phyloP scores from a whole-genome alignment of 139 green algal species.

The Marvania coccoides region DNA sequence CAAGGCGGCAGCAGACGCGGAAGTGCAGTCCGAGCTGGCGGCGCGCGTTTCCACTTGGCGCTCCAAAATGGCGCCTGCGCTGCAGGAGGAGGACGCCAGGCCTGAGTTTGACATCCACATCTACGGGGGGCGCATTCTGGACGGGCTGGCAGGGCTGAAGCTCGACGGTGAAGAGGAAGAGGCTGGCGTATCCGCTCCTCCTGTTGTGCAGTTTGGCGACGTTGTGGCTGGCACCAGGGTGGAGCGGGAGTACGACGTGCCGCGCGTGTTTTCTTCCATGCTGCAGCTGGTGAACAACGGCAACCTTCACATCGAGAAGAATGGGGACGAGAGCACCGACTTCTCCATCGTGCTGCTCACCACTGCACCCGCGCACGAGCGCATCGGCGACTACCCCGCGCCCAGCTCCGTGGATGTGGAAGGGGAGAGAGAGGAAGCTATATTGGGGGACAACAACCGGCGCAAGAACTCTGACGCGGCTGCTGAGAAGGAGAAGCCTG shows the following conservation, averaged over 20 bases:
- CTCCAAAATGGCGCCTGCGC: conserved; percentile 21
- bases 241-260: conserved; percentile 7
- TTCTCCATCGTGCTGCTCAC: neutral
- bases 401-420: neutral
- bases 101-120: conserved; percentile 30
- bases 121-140: conserved; percentile 17
- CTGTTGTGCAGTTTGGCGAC: neutral
- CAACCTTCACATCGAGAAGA: conserved; percentile 23
- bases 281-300: conserved; percentile 42
- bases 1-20: conserved; percentile 21
- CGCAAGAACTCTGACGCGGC: too few species aligned
- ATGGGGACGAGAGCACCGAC: neutral
- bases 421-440: too few species aligned
- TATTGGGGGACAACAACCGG: too few species aligned
- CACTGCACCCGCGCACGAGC: neutral
- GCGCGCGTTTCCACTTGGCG: conserved; percentile 28
- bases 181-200: neutral
- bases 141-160: neutral
- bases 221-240: neutral
- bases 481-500: too few species aligned
- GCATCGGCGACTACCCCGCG: neutral
- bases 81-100: conserved; percentile 33
- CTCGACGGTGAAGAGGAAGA: neutral
- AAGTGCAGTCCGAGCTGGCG: conserved; percentile 34
- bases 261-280: conserved; percentile 29